These are phyloP conservation scores for Paramyrothecium sp. DNA, from an alignment of 2,329 filamentous ascomycete genomes.

Conservation along the genomic window DNA sequence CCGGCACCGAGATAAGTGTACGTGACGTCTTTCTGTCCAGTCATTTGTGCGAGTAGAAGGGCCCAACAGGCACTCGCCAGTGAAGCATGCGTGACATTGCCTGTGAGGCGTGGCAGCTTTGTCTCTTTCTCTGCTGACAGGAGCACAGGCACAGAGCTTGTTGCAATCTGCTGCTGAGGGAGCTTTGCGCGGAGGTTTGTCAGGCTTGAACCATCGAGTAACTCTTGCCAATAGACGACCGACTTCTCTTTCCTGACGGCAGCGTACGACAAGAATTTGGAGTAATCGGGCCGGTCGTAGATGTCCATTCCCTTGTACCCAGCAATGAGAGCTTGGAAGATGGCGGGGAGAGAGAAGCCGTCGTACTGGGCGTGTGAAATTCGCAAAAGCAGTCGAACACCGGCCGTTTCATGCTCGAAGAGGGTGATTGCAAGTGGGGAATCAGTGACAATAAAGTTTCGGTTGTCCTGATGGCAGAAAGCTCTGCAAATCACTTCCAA, in stretches of 20 bases:
- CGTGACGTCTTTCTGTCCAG: constrained; percentile 33
- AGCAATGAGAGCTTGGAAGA: constrained; percentile 33
- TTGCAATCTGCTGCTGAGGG: neutral
- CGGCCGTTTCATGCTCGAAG: constrained; percentile 12
- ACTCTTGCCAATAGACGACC: constrained; percentile 39
- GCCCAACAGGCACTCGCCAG: constrained; percentile 40
- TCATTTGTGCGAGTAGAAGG: constrained; percentile 32
- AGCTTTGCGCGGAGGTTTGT: constrained; percentile 12
- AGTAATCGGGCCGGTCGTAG: constrained; percentile 19
- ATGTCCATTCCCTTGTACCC: constrained; percentile 28
- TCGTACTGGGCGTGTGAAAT: constrained; percentile 49
- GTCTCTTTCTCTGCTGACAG: constrained; percentile 1
- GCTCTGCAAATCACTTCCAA: constrained; percentile 8
- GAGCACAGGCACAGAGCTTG: neutral
- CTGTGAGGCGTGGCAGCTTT: constrained; percentile 3
- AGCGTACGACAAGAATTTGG: constrained; percentile 5
- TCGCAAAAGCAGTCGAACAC: constrained; percentile 15
- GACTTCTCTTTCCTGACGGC: constrained; percentile 1
- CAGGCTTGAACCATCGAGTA: constrained; percentile 34
- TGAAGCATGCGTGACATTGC: constrained; percentile 23
- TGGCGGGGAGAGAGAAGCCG: constrained; percentile 39
- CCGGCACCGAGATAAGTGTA: constrained; percentile 38
- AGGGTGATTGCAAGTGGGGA: constrained; percentile 13
- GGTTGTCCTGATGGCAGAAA: constrained; percentile 8
- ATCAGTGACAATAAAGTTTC: neutral